Evolutionary conservation across 2,329 filamentous ascomycete genomes (phyloP).

Genomic region (Monosporascus sp.): DNA sequence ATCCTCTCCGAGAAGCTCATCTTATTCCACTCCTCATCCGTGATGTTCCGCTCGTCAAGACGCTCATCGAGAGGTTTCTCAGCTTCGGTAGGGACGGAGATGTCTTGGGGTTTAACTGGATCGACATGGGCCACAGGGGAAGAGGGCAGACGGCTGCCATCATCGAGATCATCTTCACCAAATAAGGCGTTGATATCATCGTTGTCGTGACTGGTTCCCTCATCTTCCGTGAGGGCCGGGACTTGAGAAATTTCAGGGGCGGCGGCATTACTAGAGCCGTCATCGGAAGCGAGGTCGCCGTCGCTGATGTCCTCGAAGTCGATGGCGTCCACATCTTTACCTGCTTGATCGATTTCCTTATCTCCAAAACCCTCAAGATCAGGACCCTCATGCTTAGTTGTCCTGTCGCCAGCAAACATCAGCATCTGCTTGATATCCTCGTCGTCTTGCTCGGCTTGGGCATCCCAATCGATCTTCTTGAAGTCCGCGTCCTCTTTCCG

Average conservation of each 20-base stretch:
- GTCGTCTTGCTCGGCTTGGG: conserved; percentile 24
- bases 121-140: conserved; percentile 38
- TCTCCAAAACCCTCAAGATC: conserved; percentile 36
- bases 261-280: conserved; percentile 27
- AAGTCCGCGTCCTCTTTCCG: conserved; percentile 15
- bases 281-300: conserved; percentile 79
- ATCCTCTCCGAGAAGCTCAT: conserved; percentile 33
- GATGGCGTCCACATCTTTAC: conserved; percentile 88
- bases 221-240: conserved; percentile 55
- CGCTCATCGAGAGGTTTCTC: conserved; percentile 4
- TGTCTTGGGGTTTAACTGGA: conserved; percentile 2
- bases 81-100: conserved; percentile 4
- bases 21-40: conserved; percentile 29
- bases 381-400: conserved; percentile 40
- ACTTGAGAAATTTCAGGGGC: conserved; percentile 37
- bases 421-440: conserved; percentile 38
- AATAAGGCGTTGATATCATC: conserved; percentile 60
- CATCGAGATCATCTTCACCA: conserved; percentile 50
- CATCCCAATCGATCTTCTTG: conserved; percentile 22
- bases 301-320: conserved; percentile 91
- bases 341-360: conserved; percentile 53
- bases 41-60: conserved; percentile 14
- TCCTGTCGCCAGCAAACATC: conserved; percentile 42
- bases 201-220: conserved; percentile 52
- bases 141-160: conserved; percentile 34